Base-by-base conservation (phyloP, 352 stramenopile genomes). In the Elongisporangium prolatum region DNA sequence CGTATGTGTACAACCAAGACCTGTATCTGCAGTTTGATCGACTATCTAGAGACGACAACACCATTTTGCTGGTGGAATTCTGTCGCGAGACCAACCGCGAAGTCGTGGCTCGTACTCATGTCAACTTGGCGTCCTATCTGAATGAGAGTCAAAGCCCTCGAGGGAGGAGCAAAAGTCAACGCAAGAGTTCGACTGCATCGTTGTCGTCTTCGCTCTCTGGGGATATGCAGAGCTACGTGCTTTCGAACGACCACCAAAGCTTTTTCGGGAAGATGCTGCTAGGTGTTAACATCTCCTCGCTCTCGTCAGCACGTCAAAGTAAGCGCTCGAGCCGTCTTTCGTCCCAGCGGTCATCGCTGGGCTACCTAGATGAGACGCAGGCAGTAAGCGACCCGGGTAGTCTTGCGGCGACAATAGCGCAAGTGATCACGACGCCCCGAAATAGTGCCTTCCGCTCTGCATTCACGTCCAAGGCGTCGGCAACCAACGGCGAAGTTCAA, bases 21-120 rank as follows among this genome's bases (percentile, higher is more conserved):
- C 59, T 95, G 28, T 89, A 88, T 60, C 55, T 95, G 59, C 83
- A 95, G 63, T 91, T 95, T 60, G 86, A 95, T 56, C 72, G 77
- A 3, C 64, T 95, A 2, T 93, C 84, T 21, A 75, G 86, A 0
- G 86, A 95, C 64, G 86, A 95, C 64, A 95, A 95, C 59, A 92
- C 84, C 18, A 75, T 93, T 4, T 50, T 95, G 57, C 72, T 95
- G 18, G 69, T 95, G 47, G 81, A 93, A 61, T 93, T 89, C 48
- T 95, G 85, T 49, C 78, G 80, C 9, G 72, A 86, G 20, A 69
- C 69, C 10, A 91, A 81, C 40, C 81, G 84, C 21, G 82, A 95
- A 52, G 83, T 92, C 18, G 74, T 95, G n/a, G 83, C 81, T 9
- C 73, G 81, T 2, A 95, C 84, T 13, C 77, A 91, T 25, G 82